Evolutionary conservation across 306 rosid species (phyloP).

Genomic region (Lathyrus aphaca): DNA sequence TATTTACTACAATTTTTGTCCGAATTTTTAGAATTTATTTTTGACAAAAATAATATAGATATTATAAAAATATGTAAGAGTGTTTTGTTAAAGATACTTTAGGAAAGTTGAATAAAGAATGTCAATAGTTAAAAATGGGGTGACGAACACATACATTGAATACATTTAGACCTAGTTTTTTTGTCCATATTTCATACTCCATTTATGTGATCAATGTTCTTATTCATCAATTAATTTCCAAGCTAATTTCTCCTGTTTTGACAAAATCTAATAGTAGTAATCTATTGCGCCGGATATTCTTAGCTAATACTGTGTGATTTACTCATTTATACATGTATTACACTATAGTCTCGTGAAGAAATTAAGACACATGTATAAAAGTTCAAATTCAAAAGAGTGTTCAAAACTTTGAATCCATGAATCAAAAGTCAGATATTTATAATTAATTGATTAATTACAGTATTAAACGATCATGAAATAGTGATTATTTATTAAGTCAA

Average conservation of each 20-base stretch:
- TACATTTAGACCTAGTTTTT: too few relatives aligned
- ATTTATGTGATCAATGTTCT: not conserved
- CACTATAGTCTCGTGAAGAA: not conserved
- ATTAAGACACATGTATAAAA: not conserved
- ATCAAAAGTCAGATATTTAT: not conserved
- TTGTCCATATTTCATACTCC: not conserved
- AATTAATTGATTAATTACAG: not conserved
- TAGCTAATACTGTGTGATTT: not conserved
- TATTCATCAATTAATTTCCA: not conserved
- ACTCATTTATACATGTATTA: not conserved
- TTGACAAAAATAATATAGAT: too few relatives aligned
- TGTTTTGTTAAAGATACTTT: not conserved
- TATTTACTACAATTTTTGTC: too few relatives aligned
- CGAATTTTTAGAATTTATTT: too few relatives aligned
- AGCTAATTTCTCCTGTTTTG: not conserved
- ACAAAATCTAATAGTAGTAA: not conserved
- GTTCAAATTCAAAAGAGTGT: not conserved
- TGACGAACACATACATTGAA: not conserved
- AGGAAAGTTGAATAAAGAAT: not conserved
- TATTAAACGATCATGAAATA: slow-evolving; percentile 9
- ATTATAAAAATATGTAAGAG: too few relatives aligned
- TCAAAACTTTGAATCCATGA: not conserved
- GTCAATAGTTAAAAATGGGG: not conserved
- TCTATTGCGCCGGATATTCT: not conserved
- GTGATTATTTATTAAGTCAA: not conserved